Evolutionary conservation across 2,329 filamentous ascomycete species (phyloP).

Genomic region (Colletotrichum filicis): DNA sequence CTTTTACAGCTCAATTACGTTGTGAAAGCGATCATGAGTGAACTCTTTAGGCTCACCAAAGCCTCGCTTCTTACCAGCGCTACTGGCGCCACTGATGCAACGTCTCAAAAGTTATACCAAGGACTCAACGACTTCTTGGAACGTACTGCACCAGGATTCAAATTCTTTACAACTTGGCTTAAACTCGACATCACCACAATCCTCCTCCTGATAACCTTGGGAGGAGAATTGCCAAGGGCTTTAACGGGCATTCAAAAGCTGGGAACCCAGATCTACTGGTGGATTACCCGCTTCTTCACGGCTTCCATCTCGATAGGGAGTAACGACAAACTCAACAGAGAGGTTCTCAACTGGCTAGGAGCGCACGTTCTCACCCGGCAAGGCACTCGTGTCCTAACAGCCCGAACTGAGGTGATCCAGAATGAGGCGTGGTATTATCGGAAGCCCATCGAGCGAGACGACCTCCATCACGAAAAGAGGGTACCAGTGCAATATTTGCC

Average conservation of each 20-base stretch:
- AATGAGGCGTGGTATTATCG: slow-evolving; percentile 46
- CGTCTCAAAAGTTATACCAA: not conserved
- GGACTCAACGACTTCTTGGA: slow-evolving; percentile 19
- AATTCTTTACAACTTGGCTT: slow-evolving; percentile 48
- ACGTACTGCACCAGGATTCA: slow-evolving; percentile 36
- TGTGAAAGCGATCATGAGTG: slow-evolving; percentile 15
- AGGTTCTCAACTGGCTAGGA: slow-evolving; percentile 51
- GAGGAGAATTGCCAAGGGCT: slow-evolving; percentile 46
- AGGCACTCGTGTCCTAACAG: slow-evolving; percentile 47
- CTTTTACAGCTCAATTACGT: too few relatives aligned
- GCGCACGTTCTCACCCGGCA: slow-evolving; percentile 45
- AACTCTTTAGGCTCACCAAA: slow-evolving; percentile 20
- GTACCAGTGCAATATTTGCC: slow-evolving; percentile 49
- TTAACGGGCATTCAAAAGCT: slow-evolving; percentile 43
- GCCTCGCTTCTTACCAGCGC: slow-evolving; percentile 20
- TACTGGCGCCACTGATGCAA: slow-evolving; percentile 1
- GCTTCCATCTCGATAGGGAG: slow-evolving; percentile 49
- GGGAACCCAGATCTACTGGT: slow-evolving; percentile 47
- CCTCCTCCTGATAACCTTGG: slow-evolving; percentile 45
- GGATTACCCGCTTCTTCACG: slow-evolving; percentile 49
- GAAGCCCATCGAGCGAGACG: slow-evolving; percentile 41
- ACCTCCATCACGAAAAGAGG: slow-evolving; percentile 47
- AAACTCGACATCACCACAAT: slow-evolving; percentile 47
- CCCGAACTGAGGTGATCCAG: slow-evolving; percentile 45
- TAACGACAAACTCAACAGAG: slow-evolving; percentile 49